phyloP scores from a whole-genome alignment of 768 basidiomycete species.

The Tubosaeta brunneosetosa region DNA sequence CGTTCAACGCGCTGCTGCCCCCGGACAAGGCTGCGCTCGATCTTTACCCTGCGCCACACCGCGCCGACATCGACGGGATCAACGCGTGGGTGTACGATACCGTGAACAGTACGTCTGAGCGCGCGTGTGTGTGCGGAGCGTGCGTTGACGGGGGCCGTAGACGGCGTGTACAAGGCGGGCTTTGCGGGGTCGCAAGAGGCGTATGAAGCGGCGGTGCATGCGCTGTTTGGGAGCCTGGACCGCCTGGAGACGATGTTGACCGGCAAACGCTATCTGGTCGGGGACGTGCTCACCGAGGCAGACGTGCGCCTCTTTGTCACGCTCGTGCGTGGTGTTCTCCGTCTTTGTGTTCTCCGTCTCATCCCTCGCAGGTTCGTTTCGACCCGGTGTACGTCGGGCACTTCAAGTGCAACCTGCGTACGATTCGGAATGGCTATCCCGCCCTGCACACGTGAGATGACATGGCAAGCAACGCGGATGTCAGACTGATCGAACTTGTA shows the following conservation, averaged over 20 bases:
- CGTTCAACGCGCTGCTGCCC: constrained; percentile 71
- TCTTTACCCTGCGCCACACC: constrained; percentile 71
- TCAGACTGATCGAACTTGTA: neutral
- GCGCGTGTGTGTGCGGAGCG: neutral
- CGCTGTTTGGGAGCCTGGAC: constrained; percentile 78
- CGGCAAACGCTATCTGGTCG: constrained; percentile 81
- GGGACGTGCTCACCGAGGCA: constrained; percentile 77
- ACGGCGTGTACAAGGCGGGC: constrained; percentile 85
- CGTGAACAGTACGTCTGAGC: constrained; percentile 62
- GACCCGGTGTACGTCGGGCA: constrained; percentile 87
- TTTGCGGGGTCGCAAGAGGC: constrained; percentile 80
- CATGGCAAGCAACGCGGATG: neutral
- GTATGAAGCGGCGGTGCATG: constrained; percentile 70
- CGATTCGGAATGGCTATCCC: constrained; percentile 85
- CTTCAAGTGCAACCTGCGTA: constrained; percentile 91
- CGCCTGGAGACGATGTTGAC: constrained; percentile 71
- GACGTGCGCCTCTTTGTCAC: constrained; percentile 91
- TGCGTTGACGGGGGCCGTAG: constrained; percentile 32
- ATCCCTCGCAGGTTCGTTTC: constrained; percentile 61
- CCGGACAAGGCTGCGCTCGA: constrained; percentile 61
- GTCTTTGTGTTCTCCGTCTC: neutral
- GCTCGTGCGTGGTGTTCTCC: constrained; percentile 47
- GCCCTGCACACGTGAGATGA: constrained; percentile 53
- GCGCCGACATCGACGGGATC: constrained; percentile 73
- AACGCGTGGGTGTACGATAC: constrained; percentile 85